Evolutionary conservation across 345 rosid species (phyloP).

Genomic region (Hypericum androsaemum): DNA sequence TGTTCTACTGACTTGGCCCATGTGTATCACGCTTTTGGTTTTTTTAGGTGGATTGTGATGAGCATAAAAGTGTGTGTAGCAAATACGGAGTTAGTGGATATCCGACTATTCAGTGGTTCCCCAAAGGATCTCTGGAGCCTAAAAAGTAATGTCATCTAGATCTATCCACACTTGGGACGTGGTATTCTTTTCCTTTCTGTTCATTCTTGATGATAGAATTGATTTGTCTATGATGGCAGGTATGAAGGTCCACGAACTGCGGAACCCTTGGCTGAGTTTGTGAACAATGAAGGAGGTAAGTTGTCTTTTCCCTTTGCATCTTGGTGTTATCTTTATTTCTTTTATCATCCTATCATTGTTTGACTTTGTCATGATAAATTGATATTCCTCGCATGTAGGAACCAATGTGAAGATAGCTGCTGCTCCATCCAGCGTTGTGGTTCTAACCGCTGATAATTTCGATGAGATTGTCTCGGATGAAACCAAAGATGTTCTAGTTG

Average conservation of each 20-base stretch:
- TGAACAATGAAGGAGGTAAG: too few relatives aligned
- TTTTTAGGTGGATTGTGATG: constrained; percentile 6
- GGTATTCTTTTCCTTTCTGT: too few relatives aligned
- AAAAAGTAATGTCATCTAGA: background rate
- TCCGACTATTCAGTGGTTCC: constrained; percentile 3
- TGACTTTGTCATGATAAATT: constrained; percentile 3
- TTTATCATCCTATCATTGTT: background rate
- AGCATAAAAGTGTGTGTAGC: constrained; percentile 4
- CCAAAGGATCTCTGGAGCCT: constrained; percentile 5
- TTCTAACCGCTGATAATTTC: constrained; percentile 69
- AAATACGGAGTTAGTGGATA: constrained; percentile 3
- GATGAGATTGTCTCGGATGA: constrained; percentile 73
- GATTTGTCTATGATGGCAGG: too few relatives aligned
- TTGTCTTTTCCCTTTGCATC: too few relatives aligned
- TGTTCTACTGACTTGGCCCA: too few relatives aligned
- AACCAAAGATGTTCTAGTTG: constrained; percentile 86
- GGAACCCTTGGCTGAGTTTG: too few relatives aligned
- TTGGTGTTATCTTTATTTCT: too few relatives aligned
- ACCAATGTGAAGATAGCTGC: constrained; percentile 85
- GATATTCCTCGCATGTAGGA: constrained; percentile 36
- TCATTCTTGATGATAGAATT: too few relatives aligned
- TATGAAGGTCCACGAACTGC: too few relatives aligned
- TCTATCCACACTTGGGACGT: too few relatives aligned
- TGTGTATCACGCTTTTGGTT: background rate
- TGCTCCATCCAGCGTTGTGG: constrained; percentile 58